Evolutionary conservation across 306 rosid genomes (phyloP).

Genomic region (Phaseolus lunatus): DNA sequence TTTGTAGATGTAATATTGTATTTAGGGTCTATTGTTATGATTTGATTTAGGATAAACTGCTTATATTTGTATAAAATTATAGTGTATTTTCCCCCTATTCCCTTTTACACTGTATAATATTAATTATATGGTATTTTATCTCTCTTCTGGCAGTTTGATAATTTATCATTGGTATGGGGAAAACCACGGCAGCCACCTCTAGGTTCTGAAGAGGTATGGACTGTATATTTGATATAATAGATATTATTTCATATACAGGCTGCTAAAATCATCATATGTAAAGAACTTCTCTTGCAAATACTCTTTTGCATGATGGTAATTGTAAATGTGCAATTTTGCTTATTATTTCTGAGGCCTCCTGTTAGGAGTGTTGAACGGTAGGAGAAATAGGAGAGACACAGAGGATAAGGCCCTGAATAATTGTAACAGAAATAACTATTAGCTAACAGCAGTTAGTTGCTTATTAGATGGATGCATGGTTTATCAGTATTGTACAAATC

Average conservation of each 20-base stretch:
- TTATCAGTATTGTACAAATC: too few relatives aligned
- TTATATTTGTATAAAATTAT: slow-evolving; percentile 11
- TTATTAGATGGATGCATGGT: too few relatives aligned
- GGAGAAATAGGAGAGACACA: too few relatives aligned
- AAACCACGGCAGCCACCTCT: slow-evolving; percentile 89
- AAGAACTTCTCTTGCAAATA: slow-evolving; percentile 26
- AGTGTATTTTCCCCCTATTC: not conserved
- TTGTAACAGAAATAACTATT: too few relatives aligned
- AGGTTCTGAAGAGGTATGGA: slow-evolving; percentile 79
- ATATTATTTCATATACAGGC: slow-evolving; percentile 21
- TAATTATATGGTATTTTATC: slow-evolving; percentile 32
- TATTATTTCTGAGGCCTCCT: not conserved
- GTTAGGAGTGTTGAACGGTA: too few relatives aligned
- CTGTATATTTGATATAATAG: slow-evolving; percentile 35
- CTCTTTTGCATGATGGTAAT: slow-evolving; percentile 28
- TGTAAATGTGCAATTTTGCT: slow-evolving; percentile 17
- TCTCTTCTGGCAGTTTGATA: slow-evolving; percentile 70
- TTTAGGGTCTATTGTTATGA: slow-evolving; percentile 8
- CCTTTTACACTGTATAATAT: slow-evolving; percentile 22
- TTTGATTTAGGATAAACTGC: not conserved
- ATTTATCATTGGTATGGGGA: slow-evolving; percentile 81
- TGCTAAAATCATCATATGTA: not conserved
- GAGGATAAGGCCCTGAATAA: too few relatives aligned
- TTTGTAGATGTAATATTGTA: slow-evolving; percentile 30
- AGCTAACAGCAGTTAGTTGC: too few relatives aligned